phyloP scores from a whole-genome alignment of 257 asterid genomes.

The Rhazya stricta region DNA sequence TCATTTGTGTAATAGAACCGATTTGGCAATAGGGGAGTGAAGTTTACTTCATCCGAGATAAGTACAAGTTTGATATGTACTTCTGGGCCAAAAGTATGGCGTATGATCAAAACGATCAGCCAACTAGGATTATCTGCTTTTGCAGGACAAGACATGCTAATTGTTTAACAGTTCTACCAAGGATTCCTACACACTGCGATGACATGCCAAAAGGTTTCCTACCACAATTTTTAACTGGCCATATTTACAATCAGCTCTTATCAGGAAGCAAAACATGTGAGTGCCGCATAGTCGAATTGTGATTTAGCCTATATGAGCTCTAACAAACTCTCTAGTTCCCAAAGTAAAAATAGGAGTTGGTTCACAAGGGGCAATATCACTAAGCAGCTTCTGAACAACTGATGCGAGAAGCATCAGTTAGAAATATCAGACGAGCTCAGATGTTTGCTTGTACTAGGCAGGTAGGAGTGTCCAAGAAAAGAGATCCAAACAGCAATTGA shows the following conservation, averaged over 20 bases:
- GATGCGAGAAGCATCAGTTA: constrained; percentile 22
- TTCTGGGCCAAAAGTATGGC: too few species aligned
- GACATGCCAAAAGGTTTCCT: not conserved
- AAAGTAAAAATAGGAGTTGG: not conserved
- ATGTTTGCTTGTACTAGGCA: constrained; percentile 34
- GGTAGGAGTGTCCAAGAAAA: constrained; percentile 39
- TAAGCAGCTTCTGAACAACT: constrained; percentile 25
- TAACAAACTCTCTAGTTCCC: not conserved
- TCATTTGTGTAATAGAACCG: too few species aligned
- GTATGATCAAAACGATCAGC: too few species aligned
- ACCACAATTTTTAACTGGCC: not conserved
- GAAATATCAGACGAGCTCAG: constrained; percentile 16
- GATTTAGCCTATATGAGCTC: not conserved
- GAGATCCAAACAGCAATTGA: constrained; percentile 50
- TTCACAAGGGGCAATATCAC: not conserved
- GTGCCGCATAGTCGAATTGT: too few species aligned
- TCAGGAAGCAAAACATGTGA: not conserved
- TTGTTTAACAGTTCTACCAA: not conserved
- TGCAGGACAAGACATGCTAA: not conserved
- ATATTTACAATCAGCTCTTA: not conserved
- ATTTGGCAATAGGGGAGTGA: too few species aligned
- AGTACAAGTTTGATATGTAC: too few species aligned
- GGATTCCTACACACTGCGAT: not conserved
- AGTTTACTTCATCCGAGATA: too few species aligned
- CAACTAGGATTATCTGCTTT: not conserved